A percentile compares a stretch with the other conserved stretches of the same genome.
Evolutionary conservation across 768 basidiomycete genomes (phyloP).

Genomic region (Lactarius hengduanensis): DNA sequence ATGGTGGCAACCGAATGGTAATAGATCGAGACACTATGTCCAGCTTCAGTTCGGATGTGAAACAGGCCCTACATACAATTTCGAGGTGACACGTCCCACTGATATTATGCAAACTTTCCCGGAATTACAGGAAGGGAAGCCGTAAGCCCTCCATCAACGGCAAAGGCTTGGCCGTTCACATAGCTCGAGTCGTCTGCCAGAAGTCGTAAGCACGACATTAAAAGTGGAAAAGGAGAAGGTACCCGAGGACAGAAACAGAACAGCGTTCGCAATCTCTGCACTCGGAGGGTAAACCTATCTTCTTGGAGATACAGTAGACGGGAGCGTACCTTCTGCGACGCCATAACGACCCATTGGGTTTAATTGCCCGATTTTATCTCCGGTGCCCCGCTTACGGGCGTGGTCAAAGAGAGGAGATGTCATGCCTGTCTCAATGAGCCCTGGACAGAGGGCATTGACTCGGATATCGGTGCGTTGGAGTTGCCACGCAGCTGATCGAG

Average conservation of each 20-base stretch:
- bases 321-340: slow-evolving; percentile 65
- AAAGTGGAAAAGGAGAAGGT: slow-evolving; percentile 11
- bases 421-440: slow-evolving; percentile 93
- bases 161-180: slow-evolving; percentile 85
- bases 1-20: background rate
- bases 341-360: slow-evolving; percentile 83
- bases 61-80: background rate
- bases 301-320: slow-evolving; percentile 6
- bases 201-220: background rate
- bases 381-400: slow-evolving; percentile 74
- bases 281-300: background rate
- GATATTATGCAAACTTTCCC: slow-evolving; percentile 60
- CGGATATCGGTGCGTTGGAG: slow-evolving; percentile 80
- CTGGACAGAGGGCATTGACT: slow-evolving; percentile 88
- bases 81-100: background rate
- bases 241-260: slow-evolving; percentile 88
- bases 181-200: slow-evolving; percentile 81
- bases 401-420: slow-evolving; percentile 72
- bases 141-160: slow-evolving; percentile 84
- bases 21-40: background rate
- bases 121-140: slow-evolving; percentile 77
- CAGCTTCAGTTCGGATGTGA: background rate
- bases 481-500: slow-evolving; percentile 78
- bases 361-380: slow-evolving; percentile 73
- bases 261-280: slow-evolving; percentile 82